Evolutionary conservation across 768 basidiomycete genomes (phyloP), one percentile per base, ranked within the genome.

Genomic region (Tricholoma sp.): DNA sequence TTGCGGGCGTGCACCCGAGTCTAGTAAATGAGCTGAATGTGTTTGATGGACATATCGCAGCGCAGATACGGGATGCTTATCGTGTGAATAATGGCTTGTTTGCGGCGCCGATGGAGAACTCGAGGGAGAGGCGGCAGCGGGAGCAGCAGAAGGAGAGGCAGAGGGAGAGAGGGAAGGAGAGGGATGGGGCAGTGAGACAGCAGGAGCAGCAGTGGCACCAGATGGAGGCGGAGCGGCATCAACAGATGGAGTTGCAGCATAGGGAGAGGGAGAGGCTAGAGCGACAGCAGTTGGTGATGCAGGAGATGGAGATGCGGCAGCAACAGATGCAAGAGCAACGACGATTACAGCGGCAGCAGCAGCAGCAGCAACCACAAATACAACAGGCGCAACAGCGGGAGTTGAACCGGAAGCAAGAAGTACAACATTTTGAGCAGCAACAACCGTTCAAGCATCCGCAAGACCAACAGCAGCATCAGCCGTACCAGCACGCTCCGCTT

Each of bases 11-110:
- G 12, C 84, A 86, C 63, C 82, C 82, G 3, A 80, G 73, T 50
- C 68, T 86, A 52, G 76, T 83, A 10, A 74, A 77, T 52, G 83
- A 86, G 50, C 72, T 84, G 59, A 72, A 76, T 54, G 71, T 67
- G n/a, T 85, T 86, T 60, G 81, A 84, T 9, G 82, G 78, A 0
- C 74, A 77, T 29, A 76, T 86, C 59, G 71, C 73, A 28, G 69
- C 73, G 11, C 83, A 82, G 64, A 75, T 84, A 13, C 70, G 75
- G 41, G 74, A 75, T 57, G 79, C 77, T 5, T 78, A 76, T 59
- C 64, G 70, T 33, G 67, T 66, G 45, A 72, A 72, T 39, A 68
- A 66, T 15, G 71, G 75, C n/a, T 61, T 70, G 33, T 73, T 72
- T 57, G 65, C 67, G n/a, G 61, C 58, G 11, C 65, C 66, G 7